phyloP scores from a whole-genome alignment of 1,284 basidiomycete species.

The Pisolithus thermaeus region DNA sequence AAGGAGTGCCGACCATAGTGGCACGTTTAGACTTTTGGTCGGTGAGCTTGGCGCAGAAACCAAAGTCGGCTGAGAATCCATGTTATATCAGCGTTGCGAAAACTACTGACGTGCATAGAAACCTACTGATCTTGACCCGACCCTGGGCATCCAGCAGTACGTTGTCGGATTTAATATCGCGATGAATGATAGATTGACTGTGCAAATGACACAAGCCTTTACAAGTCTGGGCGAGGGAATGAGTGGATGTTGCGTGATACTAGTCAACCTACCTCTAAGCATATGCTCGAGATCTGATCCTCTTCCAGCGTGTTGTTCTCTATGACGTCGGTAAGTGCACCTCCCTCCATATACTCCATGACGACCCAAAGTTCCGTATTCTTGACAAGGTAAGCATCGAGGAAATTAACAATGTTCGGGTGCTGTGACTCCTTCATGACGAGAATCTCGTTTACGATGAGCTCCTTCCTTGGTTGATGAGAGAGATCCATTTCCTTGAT shows the following conservation, averaged over 20 bases:
- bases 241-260: neutral
- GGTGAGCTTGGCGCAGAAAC: constrained; percentile 96
- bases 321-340: constrained; percentile 95
- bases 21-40: constrained; percentile 98
- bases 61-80: constrained; percentile 78
- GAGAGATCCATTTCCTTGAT: constrained; percentile 99
- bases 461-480: constrained; percentile 93
- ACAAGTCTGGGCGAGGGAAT: constrained; percentile 66
- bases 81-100: constrained; percentile 2
- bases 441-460: constrained; percentile 98
- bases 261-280: constrained; percentile 67
- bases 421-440: constrained; percentile 99
- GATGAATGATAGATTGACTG: constrained; percentile 92
- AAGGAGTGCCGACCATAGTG: constrained; percentile 98
- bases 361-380: constrained; percentile 97
- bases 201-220: constrained; percentile 92
- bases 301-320: constrained; percentile 96
- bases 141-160: constrained; percentile 90
- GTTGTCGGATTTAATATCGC: constrained; percentile 98
- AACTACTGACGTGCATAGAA: neutral
- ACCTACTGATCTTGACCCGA: constrained; percentile 94
- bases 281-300: constrained; percentile 94
- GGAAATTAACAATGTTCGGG: constrained; percentile 98
- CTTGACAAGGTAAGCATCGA: constrained; percentile 89
- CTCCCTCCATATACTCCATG: constrained; percentile 99